Evolutionary conservation across 73 alveolate species (phyloP).

Genomic region (Paramecium primaurelia): DNA sequence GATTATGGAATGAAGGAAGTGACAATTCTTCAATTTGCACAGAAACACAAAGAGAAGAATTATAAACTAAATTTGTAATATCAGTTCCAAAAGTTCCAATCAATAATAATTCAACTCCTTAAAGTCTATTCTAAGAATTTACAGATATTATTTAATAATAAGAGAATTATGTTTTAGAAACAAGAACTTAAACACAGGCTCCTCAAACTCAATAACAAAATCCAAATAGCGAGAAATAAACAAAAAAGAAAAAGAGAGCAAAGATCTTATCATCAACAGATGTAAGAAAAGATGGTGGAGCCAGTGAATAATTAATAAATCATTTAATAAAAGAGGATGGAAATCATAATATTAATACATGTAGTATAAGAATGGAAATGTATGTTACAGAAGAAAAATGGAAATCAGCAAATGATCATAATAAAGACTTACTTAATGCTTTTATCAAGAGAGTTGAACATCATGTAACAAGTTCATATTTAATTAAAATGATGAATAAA

Average conservation of each 20-base stretch:
- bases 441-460: conserved; percentile 67
- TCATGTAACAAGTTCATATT: background rate
- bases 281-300: conserved; percentile 31
- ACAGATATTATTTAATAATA: background rate
- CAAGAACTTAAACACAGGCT: background rate
- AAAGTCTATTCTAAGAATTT: background rate
- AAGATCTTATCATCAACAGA: conserved; percentile 14
- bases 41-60: background rate
- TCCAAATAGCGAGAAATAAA: background rate
- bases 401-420: conserved; percentile 30
- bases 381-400: conserved; percentile 73
- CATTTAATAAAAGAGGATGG: background rate
- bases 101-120: background rate
- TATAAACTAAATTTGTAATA: background rate
- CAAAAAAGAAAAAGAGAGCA: conserved; percentile 11
- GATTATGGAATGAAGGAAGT: conserved; percentile 17
- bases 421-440: conserved; percentile 56
- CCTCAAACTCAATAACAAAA: background rate
- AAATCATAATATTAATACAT: conserved; percentile 30
- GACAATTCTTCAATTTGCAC: background rate
- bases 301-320: conserved; percentile 37
- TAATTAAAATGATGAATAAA: conserved; percentile 63
- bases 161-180: background rate
- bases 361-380: conserved; percentile 69
- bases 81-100: background rate